Percentiles rank a stretch among this genome's conserved stretches.
Conservation (phyloP, 1,139 yeast species). For the Geotrichum siamense region DNA sequence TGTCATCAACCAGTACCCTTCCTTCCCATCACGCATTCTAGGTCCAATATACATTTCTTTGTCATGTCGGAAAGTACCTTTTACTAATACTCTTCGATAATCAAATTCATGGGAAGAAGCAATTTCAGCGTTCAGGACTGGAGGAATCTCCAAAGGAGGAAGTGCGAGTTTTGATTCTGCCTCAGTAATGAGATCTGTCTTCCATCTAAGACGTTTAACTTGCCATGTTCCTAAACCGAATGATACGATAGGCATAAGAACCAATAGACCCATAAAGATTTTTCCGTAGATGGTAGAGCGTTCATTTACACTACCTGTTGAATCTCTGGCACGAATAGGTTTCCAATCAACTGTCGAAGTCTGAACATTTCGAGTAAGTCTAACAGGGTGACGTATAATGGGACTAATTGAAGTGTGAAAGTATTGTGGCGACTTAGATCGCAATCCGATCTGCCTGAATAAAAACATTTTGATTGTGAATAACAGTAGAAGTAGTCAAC, state of each 20-base stretch:
- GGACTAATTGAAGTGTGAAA: not conserved
- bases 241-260: constrained; percentile 83
- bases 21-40: constrained; percentile 61
- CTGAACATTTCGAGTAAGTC: constrained; percentile 35
- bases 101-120: constrained; percentile 62
- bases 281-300: constrained; percentile 27
- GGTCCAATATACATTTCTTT: constrained; percentile 94
- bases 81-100: constrained; percentile 64
- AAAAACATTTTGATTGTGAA: not conserved
- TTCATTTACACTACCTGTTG: constrained; percentile 37
- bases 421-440: not conserved
- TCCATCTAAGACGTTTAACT: constrained; percentile 77
- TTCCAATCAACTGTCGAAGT: constrained; percentile 82
- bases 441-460: not conserved
- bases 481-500: too few relatives aligned
- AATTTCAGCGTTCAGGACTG: constrained; percentile 32
- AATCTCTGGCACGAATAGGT: constrained; percentile 54
- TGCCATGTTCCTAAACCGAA: constrained; percentile 95
- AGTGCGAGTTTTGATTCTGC: constrained; percentile 76
- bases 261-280: constrained; percentile 30
- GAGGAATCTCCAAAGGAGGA: constrained; percentile 66
- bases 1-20: constrained; percentile 74
- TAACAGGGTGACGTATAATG: not conserved
- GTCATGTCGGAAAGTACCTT: constrained; percentile 74
- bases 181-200: constrained; percentile 69